Evolutionary conservation across 257 asterid species (phyloP).

Genomic region (Scutellaria galericulata): DNA sequence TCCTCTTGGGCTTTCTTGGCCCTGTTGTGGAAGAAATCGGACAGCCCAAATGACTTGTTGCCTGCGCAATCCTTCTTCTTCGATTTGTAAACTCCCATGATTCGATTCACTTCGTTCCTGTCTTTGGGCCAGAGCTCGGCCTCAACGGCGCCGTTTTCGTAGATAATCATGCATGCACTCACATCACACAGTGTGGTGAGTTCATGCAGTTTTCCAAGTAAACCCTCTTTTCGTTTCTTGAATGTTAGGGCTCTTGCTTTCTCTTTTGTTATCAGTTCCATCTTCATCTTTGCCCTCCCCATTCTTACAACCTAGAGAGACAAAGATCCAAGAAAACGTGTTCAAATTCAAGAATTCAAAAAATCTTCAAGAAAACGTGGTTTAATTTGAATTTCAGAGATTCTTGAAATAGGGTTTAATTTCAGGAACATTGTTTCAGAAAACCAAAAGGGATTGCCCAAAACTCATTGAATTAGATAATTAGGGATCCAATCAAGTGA

Average conservation of each 20-base stretch:
- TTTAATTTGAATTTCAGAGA: too few species aligned
- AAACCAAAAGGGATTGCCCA: too few species aligned
- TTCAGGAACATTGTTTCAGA: too few species aligned
- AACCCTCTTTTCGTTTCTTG: constrained; percentile 1
- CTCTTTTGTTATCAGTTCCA: not conserved
- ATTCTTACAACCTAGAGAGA: not conserved
- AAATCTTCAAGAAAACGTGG: too few species aligned
- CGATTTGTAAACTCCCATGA: not conserved
- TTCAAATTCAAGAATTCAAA: too few species aligned
- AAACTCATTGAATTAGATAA: too few species aligned
- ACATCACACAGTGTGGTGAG: constrained; percentile 12
- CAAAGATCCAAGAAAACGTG: too few species aligned
- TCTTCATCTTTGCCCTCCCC: constrained; percentile 2
- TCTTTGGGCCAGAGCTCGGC: not conserved
- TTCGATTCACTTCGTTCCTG: not conserved
- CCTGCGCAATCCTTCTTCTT: not conserved
- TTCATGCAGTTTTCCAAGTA: not conserved
- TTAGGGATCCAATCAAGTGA: too few species aligned
- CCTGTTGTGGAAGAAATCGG: constrained; percentile 1
- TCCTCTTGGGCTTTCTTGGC: not conserved
- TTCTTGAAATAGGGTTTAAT: too few species aligned
- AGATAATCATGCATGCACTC: not conserved
- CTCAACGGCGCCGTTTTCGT: not conserved
- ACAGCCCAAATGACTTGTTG: not conserved
- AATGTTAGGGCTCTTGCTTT: not conserved